Evolutionary conservation across 108 stramenopile species (phyloP), one percentile per base, ranked within the genome.

Genomic region (Pseudonitzschia multiseries): DNA sequence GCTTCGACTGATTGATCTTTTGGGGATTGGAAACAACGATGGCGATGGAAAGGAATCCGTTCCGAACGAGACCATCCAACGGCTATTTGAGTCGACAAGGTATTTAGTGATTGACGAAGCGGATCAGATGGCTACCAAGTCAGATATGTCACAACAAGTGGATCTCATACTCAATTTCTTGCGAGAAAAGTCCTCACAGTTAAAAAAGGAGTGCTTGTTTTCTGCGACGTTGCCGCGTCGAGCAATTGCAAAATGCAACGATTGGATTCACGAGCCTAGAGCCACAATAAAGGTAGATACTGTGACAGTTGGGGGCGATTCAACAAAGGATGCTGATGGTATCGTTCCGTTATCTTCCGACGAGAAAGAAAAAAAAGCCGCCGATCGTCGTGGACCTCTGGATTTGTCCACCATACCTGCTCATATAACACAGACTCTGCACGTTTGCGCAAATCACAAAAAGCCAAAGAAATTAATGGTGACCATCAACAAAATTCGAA

Each of bases 371-470:
- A n/a, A 36, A 12, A 48, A 66, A 63, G 53, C 60, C 67, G 62
- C 56, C 40, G 22, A 53, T 44, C 17, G 71, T 1, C 4, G n/a
- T 77, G 14, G 81, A 78, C 56, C 52, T n/a, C 18, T 56, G 56
- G 69, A 57, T 48, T 73, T 87, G 26, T 75, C 88, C 43, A 68
- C 75, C 20, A 95, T 95, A 62, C 93, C 93, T 40, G 69, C 87
- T 24, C 67, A 92, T 65, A 59, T 95, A 18, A 79, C 85, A n/a
- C 93, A 95, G 75, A 82, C 80, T 17, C 72, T 91, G 22, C 93
- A 95, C 79, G 93, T 95, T 28, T 95, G 93, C 54, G 73, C 89
- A 18, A 79, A 78, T 43, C 91, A 95, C 74, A 95, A 95, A 67
- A 95, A 95, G 68, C 91, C 93, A 13, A 82, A 70, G 64, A 94